Percentiles rank a stretch among this genome's conserved stretches.
phyloP scores from a whole-genome alignment of 176 grass and related monocot species.

The Areca catechu region DNA sequence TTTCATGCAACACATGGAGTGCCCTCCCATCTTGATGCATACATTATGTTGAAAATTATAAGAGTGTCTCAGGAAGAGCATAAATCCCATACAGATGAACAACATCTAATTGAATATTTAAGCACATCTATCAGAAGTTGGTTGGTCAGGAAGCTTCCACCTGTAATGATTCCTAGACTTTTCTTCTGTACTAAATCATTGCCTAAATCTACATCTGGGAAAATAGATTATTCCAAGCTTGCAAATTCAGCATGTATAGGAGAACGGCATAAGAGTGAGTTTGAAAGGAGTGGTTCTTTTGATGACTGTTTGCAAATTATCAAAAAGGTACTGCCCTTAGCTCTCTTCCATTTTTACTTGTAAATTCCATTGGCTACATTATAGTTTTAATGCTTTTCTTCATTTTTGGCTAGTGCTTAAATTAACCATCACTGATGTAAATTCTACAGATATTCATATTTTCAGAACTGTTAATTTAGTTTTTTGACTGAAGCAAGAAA shows the following conservation, averaged over 20 bases:
- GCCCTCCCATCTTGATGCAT: constrained; percentile 48
- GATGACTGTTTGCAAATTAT: constrained; percentile 47
- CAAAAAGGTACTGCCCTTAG: constrained; percentile 34
- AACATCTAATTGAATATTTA: constrained; percentile 27
- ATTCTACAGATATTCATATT: too few relatives aligned
- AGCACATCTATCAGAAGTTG: constrained; percentile 52
- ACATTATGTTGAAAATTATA: constrained; percentile 46
- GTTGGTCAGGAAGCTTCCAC: constrained; percentile 55
- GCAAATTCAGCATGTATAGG: constrained; percentile 26
- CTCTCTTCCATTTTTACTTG: constrained; percentile 4
- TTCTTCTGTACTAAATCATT: constrained; percentile 43
- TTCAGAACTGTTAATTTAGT: too few relatives aligned
- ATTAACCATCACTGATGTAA: too few relatives aligned
- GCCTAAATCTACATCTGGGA: constrained; percentile 63
- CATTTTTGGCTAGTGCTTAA: too few relatives aligned
- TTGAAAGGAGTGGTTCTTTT: constrained; percentile 18
- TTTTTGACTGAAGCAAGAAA: too few relatives aligned
- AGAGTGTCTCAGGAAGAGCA: background rate
- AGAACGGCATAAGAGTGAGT: constrained; percentile 18
- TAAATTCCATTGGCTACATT: too few relatives aligned
- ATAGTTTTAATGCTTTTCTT: too few relatives aligned
- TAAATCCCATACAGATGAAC: constrained; percentile 1
- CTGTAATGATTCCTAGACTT: constrained; percentile 61
- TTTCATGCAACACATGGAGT: constrained; percentile 20
- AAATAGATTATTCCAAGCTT: constrained; percentile 66